Evolutionary conservation across 345 rosid species (phyloP).

Genomic region (Citrus inodora): DNA sequence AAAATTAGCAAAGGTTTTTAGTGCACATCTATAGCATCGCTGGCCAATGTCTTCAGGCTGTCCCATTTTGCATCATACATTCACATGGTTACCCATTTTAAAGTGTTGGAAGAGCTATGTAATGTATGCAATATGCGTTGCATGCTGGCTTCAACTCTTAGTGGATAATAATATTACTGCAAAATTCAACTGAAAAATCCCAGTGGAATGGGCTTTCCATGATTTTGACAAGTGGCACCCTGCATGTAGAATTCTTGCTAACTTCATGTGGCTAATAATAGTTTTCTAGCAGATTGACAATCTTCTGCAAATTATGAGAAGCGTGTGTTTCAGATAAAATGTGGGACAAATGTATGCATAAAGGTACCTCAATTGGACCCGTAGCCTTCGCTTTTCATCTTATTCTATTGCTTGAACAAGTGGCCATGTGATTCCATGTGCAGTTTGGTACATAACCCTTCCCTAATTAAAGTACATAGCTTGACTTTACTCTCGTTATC

Average conservation of each 20-base stretch:
- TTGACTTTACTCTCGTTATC: constrained; percentile 13
- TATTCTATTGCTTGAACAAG: constrained; percentile 17
- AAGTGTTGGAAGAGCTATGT: neutral
- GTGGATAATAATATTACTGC: constrained; percentile 1
- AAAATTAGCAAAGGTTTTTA: neutral
- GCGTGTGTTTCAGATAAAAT: constrained; percentile 16
- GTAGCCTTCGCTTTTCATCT: constrained; percentile 17
- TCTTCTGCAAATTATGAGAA: neutral
- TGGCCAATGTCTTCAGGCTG: neutral
- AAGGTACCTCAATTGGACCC: constrained; percentile 14
- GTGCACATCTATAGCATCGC: constrained; percentile 6
- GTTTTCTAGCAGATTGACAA: neutral
- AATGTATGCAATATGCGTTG: neutral
- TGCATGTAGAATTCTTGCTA: constrained; percentile 9
- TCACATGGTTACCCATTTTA: constrained; percentile 12
- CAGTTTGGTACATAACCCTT: constrained; percentile 14
- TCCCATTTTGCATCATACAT: constrained; percentile 15
- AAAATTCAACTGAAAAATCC: constrained; percentile 1
- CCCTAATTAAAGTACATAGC: neutral
- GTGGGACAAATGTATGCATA: constrained; percentile 16
- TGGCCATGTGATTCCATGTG: constrained; percentile 43
- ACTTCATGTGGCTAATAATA: constrained; percentile 14
- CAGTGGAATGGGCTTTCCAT: constrained; percentile 29
- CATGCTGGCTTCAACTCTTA: constrained; percentile 17
- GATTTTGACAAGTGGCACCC: constrained; percentile 12